A percentile compares a stretch with the other conserved stretches of the same genome.
These are phyloP conservation scores for Volvariella surrecta DNA, from an alignment of 1,284 basidiomycete species.

Conservation along the genomic window DNA sequence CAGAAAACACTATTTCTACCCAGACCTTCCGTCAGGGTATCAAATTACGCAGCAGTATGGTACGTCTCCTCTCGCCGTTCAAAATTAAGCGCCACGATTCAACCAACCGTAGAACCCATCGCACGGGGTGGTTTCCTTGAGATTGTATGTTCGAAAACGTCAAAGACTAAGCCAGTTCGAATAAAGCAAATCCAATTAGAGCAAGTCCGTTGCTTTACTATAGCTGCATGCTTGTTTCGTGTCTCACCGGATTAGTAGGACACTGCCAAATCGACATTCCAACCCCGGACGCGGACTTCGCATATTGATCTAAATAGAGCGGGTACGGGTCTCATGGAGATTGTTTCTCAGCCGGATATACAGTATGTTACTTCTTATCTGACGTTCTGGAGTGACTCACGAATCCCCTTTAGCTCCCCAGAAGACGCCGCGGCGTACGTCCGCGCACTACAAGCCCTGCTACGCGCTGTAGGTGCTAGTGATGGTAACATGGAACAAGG, in stretches of 20 bases:
- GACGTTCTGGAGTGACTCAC: constrained; percentile 3
- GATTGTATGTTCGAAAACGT: constrained; percentile 40
- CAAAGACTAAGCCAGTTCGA: constrained; percentile 41
- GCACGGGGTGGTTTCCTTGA: constrained; percentile 63
- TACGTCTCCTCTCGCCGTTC: constrained; percentile 12
- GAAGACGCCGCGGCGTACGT: constrained; percentile 93
- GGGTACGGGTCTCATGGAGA: constrained; percentile 89
- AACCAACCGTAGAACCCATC: constrained; percentile 51
- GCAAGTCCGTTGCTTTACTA: constrained; percentile 50
- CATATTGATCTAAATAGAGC: constrained; percentile 89
- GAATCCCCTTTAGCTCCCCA: constrained; percentile 48
- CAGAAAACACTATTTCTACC: constrained; percentile 98
- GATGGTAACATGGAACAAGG: constrained; percentile 99
- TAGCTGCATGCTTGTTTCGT: constrained; percentile 2
- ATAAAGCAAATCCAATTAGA: constrained; percentile 96
- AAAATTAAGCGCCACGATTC: constrained; percentile 15
- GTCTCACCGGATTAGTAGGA: constrained; percentile 46
- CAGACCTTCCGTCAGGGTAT: constrained; percentile 90
- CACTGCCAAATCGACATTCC: constrained; percentile 85
- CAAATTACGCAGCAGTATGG: constrained; percentile 95
- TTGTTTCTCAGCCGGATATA: constrained; percentile 93
- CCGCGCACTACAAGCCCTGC: constrained; percentile 71
- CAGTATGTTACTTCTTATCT: constrained; percentile 34
- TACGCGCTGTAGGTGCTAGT: constrained; percentile 81
- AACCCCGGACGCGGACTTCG: constrained; percentile 45